Evolutionary conservation across 2,329 filamentous ascomycete species (phyloP), one percentile per base, ranked within the genome.

Genomic region (Trichoderma polysporum): DNA sequence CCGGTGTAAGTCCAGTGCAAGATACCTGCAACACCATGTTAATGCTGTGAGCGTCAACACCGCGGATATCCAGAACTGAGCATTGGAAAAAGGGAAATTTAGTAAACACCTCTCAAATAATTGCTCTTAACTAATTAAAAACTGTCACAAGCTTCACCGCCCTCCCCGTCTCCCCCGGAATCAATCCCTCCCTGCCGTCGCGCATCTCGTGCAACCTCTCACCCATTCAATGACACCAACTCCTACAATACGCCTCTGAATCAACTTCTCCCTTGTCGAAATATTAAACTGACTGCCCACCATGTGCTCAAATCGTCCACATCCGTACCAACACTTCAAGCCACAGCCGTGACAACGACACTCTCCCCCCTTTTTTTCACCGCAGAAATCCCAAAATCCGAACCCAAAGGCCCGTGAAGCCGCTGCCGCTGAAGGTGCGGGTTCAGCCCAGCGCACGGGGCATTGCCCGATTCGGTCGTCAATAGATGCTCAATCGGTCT

Each of bases 401-500:
- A 25, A n/a, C 52, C 58, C 41, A 33, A 19, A 49, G 37, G 41
- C 19, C n/a, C 39, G 39, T 17, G n/a, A n/a, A 45, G 39, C 53
- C 53, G 39, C 62, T 22, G 62, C 62, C 39, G 52, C 62, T 64
- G 52, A 47, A 65, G 50, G 61, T 47, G 61, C 39, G 61, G 61
- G 35, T 31, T 31, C 39, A 41, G 39, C n/a, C 10, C 49, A 47
- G 53, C 33, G 47, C 33, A 68, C 37, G 53, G n/a, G 60, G 59
- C 58, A 68, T 70, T 71, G 62, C 74, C 76, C 68, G 68, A 76
- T 78, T 70, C 69, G 75, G 76, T 71, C 67, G 50, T 77, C 74
- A 79, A 79, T 79, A 79, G 74, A 74, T 67, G 22, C 68, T 67
- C 66, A 56, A 57, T 54, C 22, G 22, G 41, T 22, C 29, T 17